These are phyloP conservation scores for Jatropha curcas DNA, from an alignment of 345 rosid genomes.

Conservation along the genomic window DNA sequence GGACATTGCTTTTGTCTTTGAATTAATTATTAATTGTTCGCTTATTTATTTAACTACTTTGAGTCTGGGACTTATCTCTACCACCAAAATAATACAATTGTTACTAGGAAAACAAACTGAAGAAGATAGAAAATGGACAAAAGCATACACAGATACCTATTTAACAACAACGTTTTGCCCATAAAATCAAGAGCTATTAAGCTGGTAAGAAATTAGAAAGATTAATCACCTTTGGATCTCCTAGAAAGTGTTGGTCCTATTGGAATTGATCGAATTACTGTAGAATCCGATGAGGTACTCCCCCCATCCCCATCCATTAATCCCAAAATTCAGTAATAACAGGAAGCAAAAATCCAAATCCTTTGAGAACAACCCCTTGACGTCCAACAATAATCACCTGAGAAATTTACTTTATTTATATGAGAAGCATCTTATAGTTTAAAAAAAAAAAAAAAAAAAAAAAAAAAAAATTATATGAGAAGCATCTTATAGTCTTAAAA, in stretches of 20 bases:
- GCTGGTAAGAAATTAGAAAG: background rate
- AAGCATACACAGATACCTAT: background rate
- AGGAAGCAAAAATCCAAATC: conserved; percentile 17
- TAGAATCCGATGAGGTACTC: conserved; percentile 27
- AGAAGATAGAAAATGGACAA: background rate
- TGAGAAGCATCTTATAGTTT: background rate
- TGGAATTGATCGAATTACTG: conserved; percentile 25
- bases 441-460: background rate
- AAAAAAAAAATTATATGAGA: too few relatives aligned
- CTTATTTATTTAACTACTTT: background rate
- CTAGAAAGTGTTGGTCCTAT: conserved; percentile 41
- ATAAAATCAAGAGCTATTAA: conserved; percentile 5
- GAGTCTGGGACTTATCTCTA: background rate
- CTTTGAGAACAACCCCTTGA: conserved; percentile 6
- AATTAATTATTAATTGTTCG: background rate
- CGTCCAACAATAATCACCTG: conserved; percentile 1
- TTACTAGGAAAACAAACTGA: background rate
- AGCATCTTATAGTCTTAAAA: too few relatives aligned
- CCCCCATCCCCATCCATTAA: conserved; percentile 48
- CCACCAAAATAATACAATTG: background rate
- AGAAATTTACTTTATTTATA: background rate
- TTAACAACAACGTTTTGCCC: background rate
- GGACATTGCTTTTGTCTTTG: background rate
- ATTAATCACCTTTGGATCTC: conserved; percentile 38
- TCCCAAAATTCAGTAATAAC: conserved; percentile 5